Conservation (phyloP, 768 basidiomycete genomes). For the Lactarius tabidus region DNA sequence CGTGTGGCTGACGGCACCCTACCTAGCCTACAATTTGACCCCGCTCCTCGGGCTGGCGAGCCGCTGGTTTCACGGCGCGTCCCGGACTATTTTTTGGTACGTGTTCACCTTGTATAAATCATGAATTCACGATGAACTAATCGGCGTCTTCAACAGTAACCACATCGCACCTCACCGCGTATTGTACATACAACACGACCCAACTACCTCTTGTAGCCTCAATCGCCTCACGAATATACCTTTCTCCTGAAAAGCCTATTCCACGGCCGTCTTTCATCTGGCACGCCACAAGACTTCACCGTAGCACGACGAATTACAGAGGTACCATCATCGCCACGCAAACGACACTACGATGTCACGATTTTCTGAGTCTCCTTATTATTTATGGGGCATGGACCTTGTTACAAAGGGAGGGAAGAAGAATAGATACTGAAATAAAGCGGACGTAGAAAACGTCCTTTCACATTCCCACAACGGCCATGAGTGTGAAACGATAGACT, state of each 20-base stretch:
- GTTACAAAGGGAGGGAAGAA: conserved; percentile 20
- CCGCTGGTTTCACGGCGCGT: conserved; percentile 95
- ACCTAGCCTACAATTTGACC: conserved; percentile 96
- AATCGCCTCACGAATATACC: conserved; percentile 25
- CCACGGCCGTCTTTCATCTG: background rate
- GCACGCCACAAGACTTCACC: conserved; percentile 2
- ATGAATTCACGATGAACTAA: background rate
- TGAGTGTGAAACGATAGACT: background rate
- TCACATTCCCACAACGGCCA: conserved; percentile 4
- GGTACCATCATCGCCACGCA: conserved; percentile 4
- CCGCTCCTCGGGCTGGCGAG: conserved; percentile 97
- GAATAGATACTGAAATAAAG: conserved; percentile 25
- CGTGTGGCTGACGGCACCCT: conserved; percentile 10
- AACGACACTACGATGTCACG: conserved; percentile 15
- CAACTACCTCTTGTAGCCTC: conserved; percentile 25
- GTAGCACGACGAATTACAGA: conserved; percentile 5
- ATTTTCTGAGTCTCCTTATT: conserved; percentile 16
- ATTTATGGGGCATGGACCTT: conserved; percentile 23
- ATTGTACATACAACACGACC: conserved; percentile 28
- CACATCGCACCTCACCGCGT: conserved; percentile 17
- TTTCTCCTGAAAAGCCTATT: conserved; percentile 15
- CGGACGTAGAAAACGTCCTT: conserved; percentile 20
- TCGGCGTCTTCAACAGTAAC: conserved; percentile 15
- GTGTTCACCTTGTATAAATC: conserved; percentile 29
- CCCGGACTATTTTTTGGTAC: conserved; percentile 89